phyloP scores from a whole-genome alignment of 768 basidiomycete species.

The Mycena capillaripes region DNA sequence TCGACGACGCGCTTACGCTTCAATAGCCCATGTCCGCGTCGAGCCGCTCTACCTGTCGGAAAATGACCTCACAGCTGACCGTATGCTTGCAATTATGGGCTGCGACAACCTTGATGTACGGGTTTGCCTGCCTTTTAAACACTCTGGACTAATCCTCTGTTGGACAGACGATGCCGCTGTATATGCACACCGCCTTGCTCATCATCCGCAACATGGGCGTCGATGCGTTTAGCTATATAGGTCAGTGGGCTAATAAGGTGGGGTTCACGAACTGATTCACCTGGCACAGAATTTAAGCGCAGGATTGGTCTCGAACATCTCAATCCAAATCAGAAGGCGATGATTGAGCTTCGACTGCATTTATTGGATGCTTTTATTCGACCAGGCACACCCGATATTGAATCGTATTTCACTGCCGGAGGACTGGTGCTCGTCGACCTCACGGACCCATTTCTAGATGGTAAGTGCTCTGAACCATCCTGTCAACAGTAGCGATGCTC shows the following conservation, averaged over 20 bases:
- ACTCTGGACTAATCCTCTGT: too few species aligned
- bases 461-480: conserved; percentile 40
- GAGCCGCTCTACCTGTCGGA: too few species aligned
- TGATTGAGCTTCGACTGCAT: conserved; percentile 62
- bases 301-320: conserved; percentile 54
- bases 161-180: conserved; percentile 36
- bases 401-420: conserved; percentile 54
- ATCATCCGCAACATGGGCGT: conserved; percentile 27
- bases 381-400: conserved; percentile 18
- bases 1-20: too few species aligned
- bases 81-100: too few species aligned
- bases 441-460: conserved; percentile 67
- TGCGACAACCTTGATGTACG: too few species aligned
- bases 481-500: neutral
- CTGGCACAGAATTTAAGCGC: conserved; percentile 49
- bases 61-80: too few species aligned
- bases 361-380: conserved; percentile 60
- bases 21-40: too few species aligned
- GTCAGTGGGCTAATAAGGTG: conserved; percentile 46
- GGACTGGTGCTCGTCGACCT: conserved; percentile 65
- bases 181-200: conserved; percentile 33
- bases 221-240: conserved; percentile 15
- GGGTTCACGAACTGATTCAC: conserved; percentile 27
- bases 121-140: too few species aligned
- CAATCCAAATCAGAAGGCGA: conserved; percentile 53